Base-by-base conservation (phyloP, 108 stramenopile species). In the Aureococcus anophagefferens region DNA sequence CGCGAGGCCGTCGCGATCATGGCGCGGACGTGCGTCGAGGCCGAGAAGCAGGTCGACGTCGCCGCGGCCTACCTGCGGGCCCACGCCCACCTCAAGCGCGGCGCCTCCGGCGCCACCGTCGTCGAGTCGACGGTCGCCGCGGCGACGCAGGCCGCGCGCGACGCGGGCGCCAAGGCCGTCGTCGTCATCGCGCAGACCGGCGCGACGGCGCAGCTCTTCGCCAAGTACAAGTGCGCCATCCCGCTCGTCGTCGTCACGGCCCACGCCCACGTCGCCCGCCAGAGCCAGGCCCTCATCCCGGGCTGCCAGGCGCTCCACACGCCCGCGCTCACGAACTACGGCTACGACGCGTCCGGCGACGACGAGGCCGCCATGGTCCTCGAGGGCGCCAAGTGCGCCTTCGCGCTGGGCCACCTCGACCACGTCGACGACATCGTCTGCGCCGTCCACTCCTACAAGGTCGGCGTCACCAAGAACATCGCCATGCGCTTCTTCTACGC, bases 131-230 rank as follows among this genome's bases (percentile, higher is more conserved):
- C 97, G 67, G 94, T 94, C 30, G 91, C 90, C 31, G 94, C 96
- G 15, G 95, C 96, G 69, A 95, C 95, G 69, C 97, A 97, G 84
- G 96, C 97, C 33, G 93, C 96, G 35, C 86, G 91, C 76, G 96
- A 98, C 78, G 77, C 96, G 25, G 75, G 82, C 29, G 97, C 99
- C 73, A 89, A 88, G 80, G 88, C 79, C 45, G 93, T 95, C 70
- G 80, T 98, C 71, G 96, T 98, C 40, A 84, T 94, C 72, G 90
- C 95, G 32, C 94, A 95, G 74, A 89, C 88, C 35, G 99, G 99
- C 37, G 83, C 76, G 73, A 95, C 94, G 31, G 96, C 97, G 13
- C 89, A 89, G 64, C 84, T 93, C 67, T 84, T 98, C 37, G 93
- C 96, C 73, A 98, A 96, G 78, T 98, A 96, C 90, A 93, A 96